Conservation (phyloP, 129 eudicot genomes). For the Flaveria bidentis region DNA sequence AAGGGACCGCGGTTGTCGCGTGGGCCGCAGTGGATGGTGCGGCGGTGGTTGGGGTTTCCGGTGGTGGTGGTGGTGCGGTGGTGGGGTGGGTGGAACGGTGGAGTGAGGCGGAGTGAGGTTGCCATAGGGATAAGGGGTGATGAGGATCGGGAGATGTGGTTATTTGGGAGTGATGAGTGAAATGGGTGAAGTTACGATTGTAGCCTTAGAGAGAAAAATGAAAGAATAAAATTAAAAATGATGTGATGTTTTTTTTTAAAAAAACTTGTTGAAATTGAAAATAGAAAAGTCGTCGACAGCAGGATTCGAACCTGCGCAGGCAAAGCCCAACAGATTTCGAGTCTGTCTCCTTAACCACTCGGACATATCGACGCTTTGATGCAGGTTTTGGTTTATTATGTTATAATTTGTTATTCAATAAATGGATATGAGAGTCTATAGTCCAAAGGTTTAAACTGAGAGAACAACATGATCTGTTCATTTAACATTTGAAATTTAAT, state of each 20-base stretch:
- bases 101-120: slow-evolving; percentile 35
- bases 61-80: slow-evolving; percentile 32
- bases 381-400: too few species aligned
- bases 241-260: too few species aligned
- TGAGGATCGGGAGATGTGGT: not conserved
- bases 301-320: slow-evolving; percentile 99
- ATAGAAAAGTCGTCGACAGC: slow-evolving; percentile 60
- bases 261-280: too few species aligned
- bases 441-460: too few species aligned
- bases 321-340: slow-evolving; percentile 97
- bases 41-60: slow-evolving; percentile 21
- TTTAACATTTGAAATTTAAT: too few species aligned
- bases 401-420: too few species aligned
- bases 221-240: too few species aligned
- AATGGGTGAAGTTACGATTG: slow-evolving; percentile 7
- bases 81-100: slow-evolving; percentile 17
- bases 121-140: slow-evolving; percentile 46
- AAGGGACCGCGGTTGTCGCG: slow-evolving; percentile 86
- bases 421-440: too few species aligned
- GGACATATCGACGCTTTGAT: slow-evolving; percentile 63
- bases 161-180: slow-evolving; percentile 10
- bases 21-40: slow-evolving; percentile 68
- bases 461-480: too few species aligned
- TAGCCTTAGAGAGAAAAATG: too few species aligned
- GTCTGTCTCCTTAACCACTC: slow-evolving; percentile 99